Evolutionary conservation across 805 yeast species (phyloP).

Genomic region (Schizosaccharomyces cryophilus): DNA sequence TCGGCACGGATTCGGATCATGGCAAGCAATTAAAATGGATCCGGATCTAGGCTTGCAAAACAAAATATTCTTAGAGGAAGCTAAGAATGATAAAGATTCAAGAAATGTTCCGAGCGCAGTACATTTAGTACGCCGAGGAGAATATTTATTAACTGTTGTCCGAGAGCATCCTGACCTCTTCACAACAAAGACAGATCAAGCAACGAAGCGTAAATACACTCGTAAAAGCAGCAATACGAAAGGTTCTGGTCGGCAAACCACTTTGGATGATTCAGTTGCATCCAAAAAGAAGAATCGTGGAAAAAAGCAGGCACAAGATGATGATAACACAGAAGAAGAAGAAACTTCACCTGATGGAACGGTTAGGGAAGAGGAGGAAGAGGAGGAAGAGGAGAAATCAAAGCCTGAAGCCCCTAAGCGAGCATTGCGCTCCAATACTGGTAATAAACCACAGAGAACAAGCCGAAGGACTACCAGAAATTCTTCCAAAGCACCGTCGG

Average conservation of each 20-base stretch:
- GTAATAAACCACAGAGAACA: background rate
- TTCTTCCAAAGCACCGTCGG: background rate
- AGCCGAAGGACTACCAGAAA: background rate
- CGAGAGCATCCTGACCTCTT: background rate
- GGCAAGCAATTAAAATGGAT: conserved; percentile 86
- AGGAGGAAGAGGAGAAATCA: background rate
- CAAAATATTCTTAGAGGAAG: conserved; percentile 46
- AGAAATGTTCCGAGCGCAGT: conserved; percentile 53
- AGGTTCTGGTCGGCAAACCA: background rate
- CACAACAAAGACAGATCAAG: background rate
- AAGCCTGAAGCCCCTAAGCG: background rate
- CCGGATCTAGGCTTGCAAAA: conserved; percentile 70
- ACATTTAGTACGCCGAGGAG: conserved; percentile 76
- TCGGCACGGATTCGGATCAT: conserved; percentile 87
- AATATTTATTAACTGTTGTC: conserved; percentile 38
- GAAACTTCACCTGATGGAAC: background rate
- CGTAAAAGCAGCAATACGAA: background rate
- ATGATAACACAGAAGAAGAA: background rate
- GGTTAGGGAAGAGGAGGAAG: background rate
- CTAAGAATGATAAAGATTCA: background rate
- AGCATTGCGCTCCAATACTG: background rate
- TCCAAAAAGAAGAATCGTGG: background rate
- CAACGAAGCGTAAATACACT: background rate
- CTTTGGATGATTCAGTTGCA: background rate
- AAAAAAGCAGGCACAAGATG: background rate